phyloP scores from a whole-genome alignment of 305 asterid species.

The Ilex paraguariensis region DNA sequence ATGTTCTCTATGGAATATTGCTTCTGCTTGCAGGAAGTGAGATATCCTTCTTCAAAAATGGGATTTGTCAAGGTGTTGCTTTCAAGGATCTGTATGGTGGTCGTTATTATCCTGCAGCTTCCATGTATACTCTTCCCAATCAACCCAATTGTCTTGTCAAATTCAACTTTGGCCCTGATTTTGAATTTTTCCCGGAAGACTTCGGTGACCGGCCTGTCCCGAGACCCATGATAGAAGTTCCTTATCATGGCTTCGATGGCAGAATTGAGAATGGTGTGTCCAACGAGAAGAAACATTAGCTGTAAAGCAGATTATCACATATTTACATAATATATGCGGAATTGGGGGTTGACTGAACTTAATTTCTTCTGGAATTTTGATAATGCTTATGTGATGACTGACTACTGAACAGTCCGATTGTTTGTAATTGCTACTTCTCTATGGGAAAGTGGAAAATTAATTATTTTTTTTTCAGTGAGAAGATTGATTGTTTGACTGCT shows the following conservation, averaged over 20 bases:
- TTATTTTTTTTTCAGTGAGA: too few relatives aligned
- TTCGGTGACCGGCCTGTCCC: slow-evolving; percentile 63
- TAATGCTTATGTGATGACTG: slow-evolving; percentile 19
- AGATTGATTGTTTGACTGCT: too few relatives aligned
- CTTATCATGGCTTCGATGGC: slow-evolving; percentile 68
- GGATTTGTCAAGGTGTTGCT: slow-evolving; percentile 82
- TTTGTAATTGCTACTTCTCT: slow-evolving; percentile 20
- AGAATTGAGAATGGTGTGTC: slow-evolving; percentile 87
- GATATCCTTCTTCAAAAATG: slow-evolving; percentile 74
- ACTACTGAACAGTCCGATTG: slow-evolving; percentile 19
- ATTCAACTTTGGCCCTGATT: slow-evolving; percentile 90
- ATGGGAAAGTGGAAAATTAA: background rate
- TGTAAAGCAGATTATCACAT: slow-evolving; percentile 18
- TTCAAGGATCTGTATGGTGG: slow-evolving; percentile 72
- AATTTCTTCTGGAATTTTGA: slow-evolving; percentile 22
- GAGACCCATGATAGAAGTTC: slow-evolving; percentile 80
- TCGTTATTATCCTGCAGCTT: slow-evolving; percentile 89
- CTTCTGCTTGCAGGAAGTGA: slow-evolving; percentile 65
- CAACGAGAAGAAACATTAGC: slow-evolving; percentile 50
- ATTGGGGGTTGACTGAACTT: slow-evolving; percentile 8
- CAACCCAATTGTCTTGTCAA: slow-evolving; percentile 74
- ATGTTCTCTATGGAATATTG: slow-evolving; percentile 9
- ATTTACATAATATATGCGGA: slow-evolving; percentile 13
- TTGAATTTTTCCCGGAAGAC: slow-evolving; percentile 64
- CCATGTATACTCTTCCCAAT: slow-evolving; percentile 88